Evolutionary conservation across 2,329 filamentous ascomycete genomes (phyloP).

Genomic region (Xylariaceae sp.): DNA sequence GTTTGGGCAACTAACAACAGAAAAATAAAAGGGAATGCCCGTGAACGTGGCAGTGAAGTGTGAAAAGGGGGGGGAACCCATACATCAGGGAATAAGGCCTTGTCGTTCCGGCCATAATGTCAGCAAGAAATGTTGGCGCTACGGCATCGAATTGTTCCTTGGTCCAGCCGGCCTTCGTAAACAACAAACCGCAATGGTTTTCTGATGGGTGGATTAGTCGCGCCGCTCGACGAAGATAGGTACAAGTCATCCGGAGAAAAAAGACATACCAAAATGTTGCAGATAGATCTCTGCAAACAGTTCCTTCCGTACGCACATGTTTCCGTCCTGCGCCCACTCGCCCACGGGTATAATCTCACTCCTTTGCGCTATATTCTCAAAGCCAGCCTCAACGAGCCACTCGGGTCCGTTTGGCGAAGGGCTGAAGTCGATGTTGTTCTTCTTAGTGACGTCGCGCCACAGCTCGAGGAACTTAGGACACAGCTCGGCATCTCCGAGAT

Average conservation of each 20-base stretch:
- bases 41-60: not conserved
- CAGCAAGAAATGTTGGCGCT: conserved; percentile 21
- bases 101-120: conserved; percentile 12
- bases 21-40: not conserved
- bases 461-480: conserved; percentile 33
- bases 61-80: conserved; percentile 6
- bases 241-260: not conserved
- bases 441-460: conserved; percentile 25
- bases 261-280: conserved; percentile 30
- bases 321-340: conserved; percentile 36
- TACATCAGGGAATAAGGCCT: conserved; percentile 27
- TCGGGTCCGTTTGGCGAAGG: conserved; percentile 33
- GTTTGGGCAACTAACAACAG: not conserved
- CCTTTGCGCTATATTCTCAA: conserved; percentile 36
- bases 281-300: conserved; percentile 33
- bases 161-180: conserved; percentile 24
- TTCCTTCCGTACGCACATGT: conserved; percentile 33
- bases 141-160: conserved; percentile 21
- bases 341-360: conserved; percentile 39
- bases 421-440: conserved; percentile 36
- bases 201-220: conserved; percentile 5
- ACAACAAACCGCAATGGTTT: conserved; percentile 24
- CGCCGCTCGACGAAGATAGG: not conserved
- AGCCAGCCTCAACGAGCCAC: conserved; percentile 35
- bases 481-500: conserved; percentile 27